phyloP scores from a whole-genome alignment of 1,284 basidiomycete species.

The Austroboletus novae-zelandiae region DNA sequence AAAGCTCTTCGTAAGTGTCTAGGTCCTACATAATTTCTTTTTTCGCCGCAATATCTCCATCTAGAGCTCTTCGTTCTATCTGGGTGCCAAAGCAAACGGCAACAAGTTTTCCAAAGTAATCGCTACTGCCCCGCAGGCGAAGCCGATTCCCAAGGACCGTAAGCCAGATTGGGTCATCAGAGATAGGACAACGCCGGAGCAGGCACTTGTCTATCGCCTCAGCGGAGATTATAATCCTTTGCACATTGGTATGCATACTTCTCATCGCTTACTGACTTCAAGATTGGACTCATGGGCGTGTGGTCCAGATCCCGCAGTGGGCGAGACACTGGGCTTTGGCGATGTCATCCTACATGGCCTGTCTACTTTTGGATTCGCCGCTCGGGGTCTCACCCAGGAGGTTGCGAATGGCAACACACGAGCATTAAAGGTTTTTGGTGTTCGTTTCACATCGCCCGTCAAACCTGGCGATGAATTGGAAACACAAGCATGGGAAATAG shows the following conservation, averaged over 20 bases:
- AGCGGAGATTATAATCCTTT: conserved; percentile 85
- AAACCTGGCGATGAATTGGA: conserved; percentile 77
- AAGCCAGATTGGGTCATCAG: conserved; percentile 66
- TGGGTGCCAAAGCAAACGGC: conserved; percentile 73
- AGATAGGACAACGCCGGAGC: conserved; percentile 71
- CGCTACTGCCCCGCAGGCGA: conserved; percentile 63
- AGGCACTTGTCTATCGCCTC: conserved; percentile 76
- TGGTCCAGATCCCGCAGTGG: conserved; percentile 64
- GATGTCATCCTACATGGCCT: conserved; percentile 84
- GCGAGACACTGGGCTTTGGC: conserved; percentile 70
- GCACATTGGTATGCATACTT: conserved; percentile 70
- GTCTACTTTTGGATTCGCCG: conserved; percentile 73
- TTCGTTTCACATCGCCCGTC: conserved; percentile 77
- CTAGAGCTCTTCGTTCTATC: conserved; percentile 69
- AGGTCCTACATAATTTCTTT: conserved; percentile 16
- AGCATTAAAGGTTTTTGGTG: conserved; percentile 64
- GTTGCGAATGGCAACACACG: conserved; percentile 58
- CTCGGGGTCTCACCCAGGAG: conserved; percentile 64
- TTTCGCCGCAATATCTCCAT: background rate
- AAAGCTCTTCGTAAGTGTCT: conserved; percentile 57
- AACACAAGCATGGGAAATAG: conserved; percentile 76
- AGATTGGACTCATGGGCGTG: background rate
- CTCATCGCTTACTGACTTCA: background rate
- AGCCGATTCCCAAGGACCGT: conserved; percentile 64
- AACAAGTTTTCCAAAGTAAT: conserved; percentile 67